Percentiles rank a stretch among this genome's conserved stretches.
These are phyloP conservation scores for Vitis vinifera DNA, from an alignment of 164 flowering plant species.

Conservation along the genomic window DNA sequence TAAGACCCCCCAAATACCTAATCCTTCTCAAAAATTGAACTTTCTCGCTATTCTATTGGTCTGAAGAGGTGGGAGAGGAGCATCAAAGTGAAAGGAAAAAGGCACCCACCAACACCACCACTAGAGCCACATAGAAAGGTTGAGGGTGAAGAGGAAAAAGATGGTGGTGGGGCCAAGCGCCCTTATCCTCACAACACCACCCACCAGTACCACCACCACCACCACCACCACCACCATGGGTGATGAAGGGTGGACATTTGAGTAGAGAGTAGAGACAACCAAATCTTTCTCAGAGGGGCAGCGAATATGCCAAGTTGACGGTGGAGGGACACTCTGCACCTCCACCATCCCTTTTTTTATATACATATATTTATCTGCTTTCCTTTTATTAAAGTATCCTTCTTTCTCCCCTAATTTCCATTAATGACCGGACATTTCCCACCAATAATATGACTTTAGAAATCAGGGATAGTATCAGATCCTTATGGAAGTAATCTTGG, in stretches of 20 bases:
- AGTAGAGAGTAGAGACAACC: conserved; percentile 17
- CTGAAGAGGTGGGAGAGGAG: background rate
- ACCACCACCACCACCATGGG: conserved; percentile 17
- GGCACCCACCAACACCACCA: conserved; percentile 8
- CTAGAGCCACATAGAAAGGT: conserved; percentile 21
- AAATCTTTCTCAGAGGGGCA: conserved; percentile 20
- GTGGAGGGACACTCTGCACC: conserved; percentile 32
- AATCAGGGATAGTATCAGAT: background rate
- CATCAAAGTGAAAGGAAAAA: background rate
- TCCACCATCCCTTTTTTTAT: conserved; percentile 30
- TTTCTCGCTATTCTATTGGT: background rate
- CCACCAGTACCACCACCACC: background rate
- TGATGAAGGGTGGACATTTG: background rate
- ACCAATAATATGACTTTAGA: conserved; percentile 12
- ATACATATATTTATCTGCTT: background rate
- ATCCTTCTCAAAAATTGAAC: background rate
- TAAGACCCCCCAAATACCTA: background rate
- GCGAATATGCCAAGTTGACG: conserved; percentile 55
- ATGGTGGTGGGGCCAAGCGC: conserved; percentile 18
- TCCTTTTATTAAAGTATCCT: background rate
- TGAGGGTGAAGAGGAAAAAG: conserved; percentile 5
- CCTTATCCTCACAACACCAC: conserved; percentile 19
- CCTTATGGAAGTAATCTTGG: too few species aligned
- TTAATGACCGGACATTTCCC: conserved; percentile 18
- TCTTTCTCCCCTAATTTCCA: conserved; percentile 4